These are phyloP conservation scores for Stagonosporopsis tanaceti DNA, from an alignment of 2,329 filamentous ascomycete species.

Conservation along the genomic window DNA sequence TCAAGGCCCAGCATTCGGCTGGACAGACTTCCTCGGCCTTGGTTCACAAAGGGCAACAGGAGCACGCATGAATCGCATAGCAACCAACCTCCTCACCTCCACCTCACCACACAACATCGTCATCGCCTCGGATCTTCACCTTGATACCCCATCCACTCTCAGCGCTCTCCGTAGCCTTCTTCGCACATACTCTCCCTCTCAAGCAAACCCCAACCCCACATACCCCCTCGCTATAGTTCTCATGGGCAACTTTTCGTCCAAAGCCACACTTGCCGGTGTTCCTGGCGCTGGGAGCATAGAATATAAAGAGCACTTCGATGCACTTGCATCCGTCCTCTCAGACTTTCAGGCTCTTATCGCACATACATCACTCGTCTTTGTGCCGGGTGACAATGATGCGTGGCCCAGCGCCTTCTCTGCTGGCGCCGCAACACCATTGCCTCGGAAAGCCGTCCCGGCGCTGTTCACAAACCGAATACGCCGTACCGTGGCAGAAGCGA, in stretches of 20 bases:
- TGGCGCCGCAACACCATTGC: slow-evolving; percentile 74
- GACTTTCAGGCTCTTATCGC: slow-evolving; percentile 85
- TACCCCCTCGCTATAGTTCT: slow-evolving; percentile 82
- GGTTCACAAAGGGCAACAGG: slow-evolving; percentile 89
- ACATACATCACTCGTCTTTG: slow-evolving; percentile 85
- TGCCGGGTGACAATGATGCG: slow-evolving; percentile 96
- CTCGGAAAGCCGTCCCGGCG: slow-evolving; percentile 77
- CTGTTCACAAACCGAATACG: slow-evolving; percentile 89
- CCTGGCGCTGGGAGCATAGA: slow-evolving; percentile 84
- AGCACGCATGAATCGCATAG: slow-evolving; percentile 80
- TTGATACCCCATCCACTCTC: slow-evolving; percentile 83
- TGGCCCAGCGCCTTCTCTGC: slow-evolving; percentile 88
- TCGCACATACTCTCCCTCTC: slow-evolving; percentile 67
- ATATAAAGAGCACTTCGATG: slow-evolving; percentile 96
- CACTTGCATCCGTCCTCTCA: slow-evolving; percentile 79
- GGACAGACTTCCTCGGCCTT: slow-evolving; percentile 94
- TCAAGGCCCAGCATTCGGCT: slow-evolving; percentile 71
- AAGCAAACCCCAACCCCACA: slow-evolving; percentile 65
- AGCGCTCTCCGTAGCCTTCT: slow-evolving; percentile 84
- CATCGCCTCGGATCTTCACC: slow-evolving; percentile 84
- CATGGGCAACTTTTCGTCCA: slow-evolving; percentile 80
- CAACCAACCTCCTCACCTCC: slow-evolving; percentile 68
- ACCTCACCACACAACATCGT: slow-evolving; percentile 64
- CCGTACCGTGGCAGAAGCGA: slow-evolving; percentile 79
- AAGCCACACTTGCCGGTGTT: slow-evolving; percentile 66